phyloP scores from a whole-genome alignment of 2,329 filamentous ascomycete genomes.

The Xylariaceae sp. region DNA sequence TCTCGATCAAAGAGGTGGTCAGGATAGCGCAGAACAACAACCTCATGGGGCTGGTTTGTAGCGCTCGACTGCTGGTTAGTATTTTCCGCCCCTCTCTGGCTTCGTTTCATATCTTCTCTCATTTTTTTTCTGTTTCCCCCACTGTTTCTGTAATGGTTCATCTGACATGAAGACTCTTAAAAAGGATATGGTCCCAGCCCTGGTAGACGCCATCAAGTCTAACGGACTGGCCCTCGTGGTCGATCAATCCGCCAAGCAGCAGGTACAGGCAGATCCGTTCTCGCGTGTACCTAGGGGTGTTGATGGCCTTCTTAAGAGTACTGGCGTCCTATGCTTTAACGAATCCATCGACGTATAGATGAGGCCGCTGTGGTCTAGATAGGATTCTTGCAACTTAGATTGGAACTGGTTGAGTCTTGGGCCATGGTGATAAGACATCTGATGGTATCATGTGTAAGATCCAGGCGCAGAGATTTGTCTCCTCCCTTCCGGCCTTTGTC shows the following conservation, averaged over 20 bases:
- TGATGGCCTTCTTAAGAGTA: constrained; percentile 83
- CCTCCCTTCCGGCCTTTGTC: not conserved
- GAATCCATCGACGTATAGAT: constrained; percentile 80
- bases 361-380: constrained; percentile 12
- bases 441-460: no score
- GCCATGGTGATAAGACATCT: not conserved
- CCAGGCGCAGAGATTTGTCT: no score
- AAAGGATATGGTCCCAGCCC: constrained; percentile 92
- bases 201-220: constrained; percentile 93
- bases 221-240: constrained; percentile 91
- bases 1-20: constrained; percentile 93
- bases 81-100: not conserved
- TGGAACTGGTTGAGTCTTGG: not conserved
- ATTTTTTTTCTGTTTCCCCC: not conserved
- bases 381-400: not conserved
- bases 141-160: not conserved
- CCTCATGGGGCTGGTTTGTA: constrained; percentile 96
- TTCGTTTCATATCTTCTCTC: not conserved
- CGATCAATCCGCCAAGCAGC: constrained; percentile 74
- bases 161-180: constrained; percentile 12
- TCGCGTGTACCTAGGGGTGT: constrained; percentile 77
- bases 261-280: constrained; percentile 56
- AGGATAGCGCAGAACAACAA: constrained; percentile 94
- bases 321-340: constrained; percentile 90
- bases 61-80: constrained; percentile 82